These are phyloP conservation scores for Heritiera fomes DNA, from an alignment of 345 rosid species.

Conservation along the genomic window DNA sequence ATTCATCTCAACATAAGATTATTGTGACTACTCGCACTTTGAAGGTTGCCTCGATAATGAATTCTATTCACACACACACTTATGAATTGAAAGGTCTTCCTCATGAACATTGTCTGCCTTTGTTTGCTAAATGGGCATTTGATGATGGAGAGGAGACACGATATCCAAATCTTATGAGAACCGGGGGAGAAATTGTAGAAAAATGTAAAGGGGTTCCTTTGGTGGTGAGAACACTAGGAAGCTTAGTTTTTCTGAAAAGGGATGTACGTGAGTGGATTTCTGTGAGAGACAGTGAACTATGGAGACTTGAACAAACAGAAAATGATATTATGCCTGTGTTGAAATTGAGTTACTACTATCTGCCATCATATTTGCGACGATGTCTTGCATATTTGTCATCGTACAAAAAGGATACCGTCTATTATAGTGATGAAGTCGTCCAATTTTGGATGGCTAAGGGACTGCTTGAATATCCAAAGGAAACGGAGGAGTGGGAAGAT, in stretches of 20 bases:
- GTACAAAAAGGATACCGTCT: not conserved
- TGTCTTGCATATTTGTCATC: slow-evolving; percentile 28
- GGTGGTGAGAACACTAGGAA: slow-evolving; percentile 28
- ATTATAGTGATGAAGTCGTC: not conserved
- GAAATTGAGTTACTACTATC: slow-evolving; percentile 18
- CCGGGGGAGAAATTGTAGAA: slow-evolving; percentile 20
- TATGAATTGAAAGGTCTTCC: slow-evolving; percentile 11
- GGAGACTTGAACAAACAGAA: not conserved
- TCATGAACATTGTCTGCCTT: slow-evolving; percentile 15
- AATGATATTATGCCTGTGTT: slow-evolving; percentile 15
- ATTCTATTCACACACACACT: not conserved
- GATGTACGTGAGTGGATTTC: slow-evolving; percentile 14
- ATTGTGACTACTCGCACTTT: slow-evolving; percentile 13
- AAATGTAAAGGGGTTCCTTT: slow-evolving; percentile 35
- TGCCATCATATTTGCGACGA: slow-evolving; percentile 18
- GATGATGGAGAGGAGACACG: not conserved
- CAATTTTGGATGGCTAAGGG: not conserved
- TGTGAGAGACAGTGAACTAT: slow-evolving; percentile 17
- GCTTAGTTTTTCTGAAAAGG: slow-evolving; percentile 17
- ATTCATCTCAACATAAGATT: not conserved
- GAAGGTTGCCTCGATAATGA: too few relatives aligned
- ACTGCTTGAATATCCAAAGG: not conserved
- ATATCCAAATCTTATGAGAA: slow-evolving; percentile 14
- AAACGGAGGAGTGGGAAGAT: too few relatives aligned
- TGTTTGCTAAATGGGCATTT: slow-evolving; percentile 24